phyloP scores from a whole-genome alignment of 164 flowering plant genomes.

The Vitis labrusca region DNA sequence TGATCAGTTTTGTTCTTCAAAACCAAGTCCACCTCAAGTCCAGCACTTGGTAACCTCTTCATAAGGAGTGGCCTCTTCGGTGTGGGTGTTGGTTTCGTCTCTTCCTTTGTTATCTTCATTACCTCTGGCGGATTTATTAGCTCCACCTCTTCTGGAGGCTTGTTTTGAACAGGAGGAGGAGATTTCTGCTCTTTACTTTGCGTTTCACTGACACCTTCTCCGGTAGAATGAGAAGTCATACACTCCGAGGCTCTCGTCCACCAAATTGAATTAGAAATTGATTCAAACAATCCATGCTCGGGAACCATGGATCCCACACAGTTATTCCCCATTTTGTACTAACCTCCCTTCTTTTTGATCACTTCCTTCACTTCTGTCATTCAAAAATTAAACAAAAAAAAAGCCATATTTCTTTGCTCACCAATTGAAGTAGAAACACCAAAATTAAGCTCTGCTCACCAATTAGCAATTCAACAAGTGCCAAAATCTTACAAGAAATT shows the following conservation, averaged over 20 bases:
- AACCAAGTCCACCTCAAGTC: constrained; percentile 61
- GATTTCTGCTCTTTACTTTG: constrained; percentile 12
- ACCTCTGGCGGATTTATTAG: constrained; percentile 48
- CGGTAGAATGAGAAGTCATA: constrained; percentile 7
- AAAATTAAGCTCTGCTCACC: not conserved
- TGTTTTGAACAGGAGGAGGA: constrained; percentile 23
- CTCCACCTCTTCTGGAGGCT: constrained; percentile 46
- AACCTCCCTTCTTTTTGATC: constrained; percentile 2
- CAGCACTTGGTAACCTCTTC: constrained; percentile 53
- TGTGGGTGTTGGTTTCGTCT: not conserved
- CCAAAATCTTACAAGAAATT: not conserved
- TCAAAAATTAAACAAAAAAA: not conserved
- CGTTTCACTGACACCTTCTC: constrained; percentile 7
- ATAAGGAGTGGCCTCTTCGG: constrained; percentile 39
- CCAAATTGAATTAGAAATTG: constrained; percentile 44
- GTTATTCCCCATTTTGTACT: constrained; percentile 60
- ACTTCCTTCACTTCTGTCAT: not conserved
- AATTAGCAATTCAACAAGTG: not conserved
- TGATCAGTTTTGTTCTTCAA: constrained; percentile 58
- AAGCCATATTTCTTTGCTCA: no score
- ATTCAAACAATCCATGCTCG: constrained; percentile 38
- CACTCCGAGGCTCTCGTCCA: constrained; percentile 26
- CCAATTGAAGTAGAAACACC: not conserved
- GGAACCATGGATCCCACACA: constrained; percentile 36
- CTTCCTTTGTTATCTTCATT: constrained; percentile 33